Percentiles rank a stretch among this genome's conserved stretches.
Evolutionary conservation across 306 rosid genomes (phyloP).

Genomic region (Canavalia ensiformis): DNA sequence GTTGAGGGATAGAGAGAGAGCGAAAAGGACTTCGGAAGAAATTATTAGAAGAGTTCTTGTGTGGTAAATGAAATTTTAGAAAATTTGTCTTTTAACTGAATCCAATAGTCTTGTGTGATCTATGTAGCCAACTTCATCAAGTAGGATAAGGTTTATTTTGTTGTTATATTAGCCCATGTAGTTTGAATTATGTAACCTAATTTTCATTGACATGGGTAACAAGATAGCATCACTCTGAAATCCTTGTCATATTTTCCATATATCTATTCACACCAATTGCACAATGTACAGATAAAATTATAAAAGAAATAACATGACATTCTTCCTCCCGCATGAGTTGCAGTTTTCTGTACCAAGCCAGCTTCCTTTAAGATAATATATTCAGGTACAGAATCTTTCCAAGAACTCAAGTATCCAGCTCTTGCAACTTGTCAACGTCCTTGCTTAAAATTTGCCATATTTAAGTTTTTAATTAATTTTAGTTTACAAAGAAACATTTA

Average conservation of each 20-base stretch:
- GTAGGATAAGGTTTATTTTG: too few relatives aligned
- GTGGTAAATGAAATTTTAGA: too few relatives aligned
- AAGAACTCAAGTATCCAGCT: neutral
- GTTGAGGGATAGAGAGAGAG: too few relatives aligned
- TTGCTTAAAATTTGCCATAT: slow-evolving; percentile 2
- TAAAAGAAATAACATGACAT: neutral
- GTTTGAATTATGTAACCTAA: neutral
- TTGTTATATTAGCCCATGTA: neutral
- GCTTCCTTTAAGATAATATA: slow-evolving; percentile 29
- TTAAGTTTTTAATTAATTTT: neutral
- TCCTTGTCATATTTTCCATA: neutral
- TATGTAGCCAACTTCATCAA: too few relatives aligned
- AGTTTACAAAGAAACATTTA: slow-evolving; percentile 3
- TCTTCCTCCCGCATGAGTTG: neutral
- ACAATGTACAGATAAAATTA: slow-evolving; percentile 2
- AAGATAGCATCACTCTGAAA: slow-evolving; percentile 24
- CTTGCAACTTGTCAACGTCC: neutral
- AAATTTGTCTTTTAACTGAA: too few relatives aligned
- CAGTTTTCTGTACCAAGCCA: neutral
- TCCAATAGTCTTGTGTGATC: too few relatives aligned
- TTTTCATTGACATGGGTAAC: slow-evolving; percentile 12
- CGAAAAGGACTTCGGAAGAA: too few relatives aligned
- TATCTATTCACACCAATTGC: neutral
- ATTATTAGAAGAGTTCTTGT: too few relatives aligned
- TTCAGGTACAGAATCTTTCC: neutral